These are phyloP conservation scores for Backusella psychrophila DNA, from an alignment of 192 early-diverging fungal species.

Conservation along the genomic window DNA sequence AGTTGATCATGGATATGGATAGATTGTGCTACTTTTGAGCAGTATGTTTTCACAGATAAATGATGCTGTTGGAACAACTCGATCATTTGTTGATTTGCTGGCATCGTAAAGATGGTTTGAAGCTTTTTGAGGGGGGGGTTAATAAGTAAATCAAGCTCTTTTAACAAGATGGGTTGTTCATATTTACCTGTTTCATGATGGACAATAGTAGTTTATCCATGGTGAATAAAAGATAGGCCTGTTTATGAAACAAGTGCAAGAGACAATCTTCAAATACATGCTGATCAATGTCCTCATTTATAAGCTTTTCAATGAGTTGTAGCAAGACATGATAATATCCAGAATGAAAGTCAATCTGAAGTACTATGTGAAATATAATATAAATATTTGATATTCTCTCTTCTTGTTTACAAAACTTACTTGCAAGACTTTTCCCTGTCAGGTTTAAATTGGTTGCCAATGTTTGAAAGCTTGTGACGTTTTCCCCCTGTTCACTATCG, in stretches of 20 bases:
- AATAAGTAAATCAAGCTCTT: background rate
- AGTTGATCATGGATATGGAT: slow-evolving; percentile 26
- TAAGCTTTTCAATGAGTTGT: slow-evolving; percentile 67
- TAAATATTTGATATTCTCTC: slow-evolving; percentile 33
- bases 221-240: slow-evolving; percentile 86
- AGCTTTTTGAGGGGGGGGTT: background rate
- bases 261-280: slow-evolving; percentile 82
- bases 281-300: slow-evolving; percentile 78
- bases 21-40: slow-evolving; percentile 19
- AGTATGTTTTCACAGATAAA: slow-evolving; percentile 15
- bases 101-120: slow-evolving; percentile 50
- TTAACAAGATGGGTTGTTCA: background rate
- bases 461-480: slow-evolving; percentile 48
- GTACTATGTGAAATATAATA: background rate
- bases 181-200: slow-evolving; percentile 73
- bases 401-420: slow-evolving; percentile 24
- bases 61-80: slow-evolving; percentile 30
- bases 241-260: slow-evolving; percentile 82
- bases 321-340: slow-evolving; percentile 78
- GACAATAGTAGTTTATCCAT: slow-evolving; percentile 83
- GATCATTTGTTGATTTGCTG: slow-evolving; percentile 63
- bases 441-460: slow-evolving; percentile 54
- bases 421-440: slow-evolving; percentile 41
- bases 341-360: slow-evolving; percentile 52
- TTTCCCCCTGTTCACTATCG: slow-evolving; percentile 49